These are phyloP conservation scores for Tricholoma flavovirens DNA, from an alignment of 768 basidiomycete genomes.

Conservation along the genomic window DNA sequence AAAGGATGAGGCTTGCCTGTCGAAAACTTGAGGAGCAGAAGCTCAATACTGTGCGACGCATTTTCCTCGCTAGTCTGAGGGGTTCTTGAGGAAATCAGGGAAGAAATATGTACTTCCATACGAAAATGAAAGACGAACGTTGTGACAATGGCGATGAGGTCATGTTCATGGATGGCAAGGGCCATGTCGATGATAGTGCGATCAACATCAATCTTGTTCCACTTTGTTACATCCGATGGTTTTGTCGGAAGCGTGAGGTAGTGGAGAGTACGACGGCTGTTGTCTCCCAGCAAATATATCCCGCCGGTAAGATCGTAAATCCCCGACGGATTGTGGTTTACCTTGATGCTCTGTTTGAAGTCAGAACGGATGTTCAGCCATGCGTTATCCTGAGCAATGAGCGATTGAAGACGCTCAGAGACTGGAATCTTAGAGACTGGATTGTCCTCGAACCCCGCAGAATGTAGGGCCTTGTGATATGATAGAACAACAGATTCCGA, in stretches of 20 bases:
- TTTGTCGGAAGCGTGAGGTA: slow-evolving; percentile 28
- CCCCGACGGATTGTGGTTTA: slow-evolving; percentile 17
- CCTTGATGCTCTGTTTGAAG: slow-evolving; percentile 2
- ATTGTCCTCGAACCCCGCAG: slow-evolving; percentile 9
- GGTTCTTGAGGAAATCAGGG: background rate
- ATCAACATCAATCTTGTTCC: slow-evolving; percentile 25
- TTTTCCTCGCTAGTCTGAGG: background rate
- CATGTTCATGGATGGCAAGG: slow-evolving; percentile 37
- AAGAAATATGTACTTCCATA: background rate
- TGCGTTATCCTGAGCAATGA: slow-evolving; percentile 5
- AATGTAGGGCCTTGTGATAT: slow-evolving; percentile 6
- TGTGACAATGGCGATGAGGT: slow-evolving; percentile 37
- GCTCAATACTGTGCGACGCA: slow-evolving; percentile 4
- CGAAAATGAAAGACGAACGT: slow-evolving; percentile 23
- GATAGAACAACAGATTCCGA: slow-evolving; percentile 2
- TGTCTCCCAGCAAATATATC: slow-evolving; percentile 33
- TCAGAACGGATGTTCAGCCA: slow-evolving; percentile 8
- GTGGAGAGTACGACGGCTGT: slow-evolving; percentile 20
- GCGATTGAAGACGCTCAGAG: slow-evolving; percentile 4
- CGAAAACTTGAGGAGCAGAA: slow-evolving; percentile 29
- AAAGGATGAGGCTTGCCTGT: slow-evolving; percentile 31
- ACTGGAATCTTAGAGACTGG: background rate
- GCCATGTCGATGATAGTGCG: slow-evolving; percentile 37
- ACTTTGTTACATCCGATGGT: slow-evolving; percentile 19
- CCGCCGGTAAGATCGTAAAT: slow-evolving; percentile 41